Evolutionary conservation across 495 filamentous ascomycete species (phyloP).

Genomic region (Cryomyces minteri): DNA sequence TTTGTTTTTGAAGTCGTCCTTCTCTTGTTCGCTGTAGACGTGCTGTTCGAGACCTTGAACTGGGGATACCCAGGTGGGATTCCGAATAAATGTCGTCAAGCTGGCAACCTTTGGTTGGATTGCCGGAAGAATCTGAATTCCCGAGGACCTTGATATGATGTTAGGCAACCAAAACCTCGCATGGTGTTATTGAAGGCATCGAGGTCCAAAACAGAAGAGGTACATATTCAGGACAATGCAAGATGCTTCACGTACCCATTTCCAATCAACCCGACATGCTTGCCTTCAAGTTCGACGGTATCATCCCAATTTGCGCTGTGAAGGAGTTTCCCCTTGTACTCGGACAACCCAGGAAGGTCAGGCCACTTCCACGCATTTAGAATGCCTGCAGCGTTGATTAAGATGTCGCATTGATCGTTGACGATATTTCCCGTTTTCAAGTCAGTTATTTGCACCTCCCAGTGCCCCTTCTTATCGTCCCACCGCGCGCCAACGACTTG

Average conservation of each 20-base stretch:
- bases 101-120: slow-evolving; percentile 11
- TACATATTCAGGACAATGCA: slow-evolving; percentile 15
- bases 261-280: slow-evolving; percentile 14
- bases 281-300: slow-evolving; percentile 10
- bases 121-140: slow-evolving; percentile 16
- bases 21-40: slow-evolving; percentile 18
- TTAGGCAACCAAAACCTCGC: slow-evolving; percentile 4
- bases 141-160: slow-evolving; percentile 12
- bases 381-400: slow-evolving; percentile 18
- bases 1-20: slow-evolving; percentile 15
- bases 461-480: slow-evolving; percentile 16
- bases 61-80: slow-evolving; percentile 11
- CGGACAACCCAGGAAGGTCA: slow-evolving; percentile 13
- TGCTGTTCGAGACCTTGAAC: slow-evolving; percentile 23
- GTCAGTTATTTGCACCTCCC: slow-evolving; percentile 17
- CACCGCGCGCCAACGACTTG: slow-evolving; percentile 9
- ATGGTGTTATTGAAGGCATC: slow-evolving; percentile 13
- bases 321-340: slow-evolving; percentile 15
- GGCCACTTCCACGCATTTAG: slow-evolving; percentile 21
- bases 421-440: slow-evolving; percentile 7
- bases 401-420: slow-evolving; percentile 15
- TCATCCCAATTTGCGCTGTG: slow-evolving; percentile 20
- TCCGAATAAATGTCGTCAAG: slow-evolving; percentile 5
- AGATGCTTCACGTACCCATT: no score
- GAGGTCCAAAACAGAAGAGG: slow-evolving; percentile 2